Base-by-base conservation (phyloP, 2,329 filamentous ascomycete genomes). In the Arthroderma uncinatum region DNA sequence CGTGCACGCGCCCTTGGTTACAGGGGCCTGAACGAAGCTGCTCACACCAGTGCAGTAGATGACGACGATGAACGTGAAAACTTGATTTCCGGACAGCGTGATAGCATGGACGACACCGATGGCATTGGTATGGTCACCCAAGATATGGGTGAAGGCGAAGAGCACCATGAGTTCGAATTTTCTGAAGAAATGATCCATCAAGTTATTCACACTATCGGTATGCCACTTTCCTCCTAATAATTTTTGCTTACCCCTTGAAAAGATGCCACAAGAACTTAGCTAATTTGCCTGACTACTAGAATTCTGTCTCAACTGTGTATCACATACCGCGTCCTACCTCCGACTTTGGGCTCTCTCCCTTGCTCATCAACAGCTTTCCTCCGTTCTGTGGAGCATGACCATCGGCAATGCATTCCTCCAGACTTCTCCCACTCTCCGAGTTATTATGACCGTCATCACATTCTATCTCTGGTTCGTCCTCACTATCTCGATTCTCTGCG, bases 281-380 rank as follows among this genome's bases (percentile, higher is more conserved):
- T 50, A 30, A 50, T 25, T 16, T 34, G n/a, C 3, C 16, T 7
- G 9, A 34, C 9, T 52, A 3, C 8, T 64, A 90, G 89, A 98
- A 80, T 98, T 98, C 78, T 98, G 93, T 71, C 81, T 98, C 66
- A 98, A 98, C 79, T 97, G 92, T 72, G 92, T 98, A 62, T 98
- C 93, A 30, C 93, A 98, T 76, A 98, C 94, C 3, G 93, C 93
- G 3, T 98, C 93, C 0, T 98, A 98, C 74, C 86, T 98, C 52
- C 93, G 93, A 78, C 87, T 98, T 47, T 98, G 93, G 93, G 93
- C 93, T 33, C 74, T 98, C 65, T 98, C 93, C 1, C 85, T 98
- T 59, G 93, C 93, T 33, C 93, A 98, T 78, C 93, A 98, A 73
- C 93, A 97, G 80, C 84, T 98, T 60, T 95, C 89, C 53, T 86